phyloP scores from a whole-genome alignment of 352 stramenopile genomes.

The Phytopythium sindhum region DNA sequence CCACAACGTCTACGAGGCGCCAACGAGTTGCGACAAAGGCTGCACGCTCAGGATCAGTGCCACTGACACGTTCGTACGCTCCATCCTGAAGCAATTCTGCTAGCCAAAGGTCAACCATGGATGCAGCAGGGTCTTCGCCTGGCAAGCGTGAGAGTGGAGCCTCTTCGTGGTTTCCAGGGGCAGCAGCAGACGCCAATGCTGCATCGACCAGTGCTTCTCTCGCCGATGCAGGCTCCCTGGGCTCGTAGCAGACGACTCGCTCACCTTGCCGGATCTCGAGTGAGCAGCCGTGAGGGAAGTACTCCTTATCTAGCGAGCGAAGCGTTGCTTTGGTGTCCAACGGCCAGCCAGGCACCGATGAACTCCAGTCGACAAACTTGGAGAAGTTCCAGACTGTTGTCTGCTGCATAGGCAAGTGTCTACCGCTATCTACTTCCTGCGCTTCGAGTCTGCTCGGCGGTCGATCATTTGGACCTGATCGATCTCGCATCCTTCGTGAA shows the following conservation, averaged over 20 bases:
- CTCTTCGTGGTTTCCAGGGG: background rate
- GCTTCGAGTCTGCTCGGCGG: background rate
- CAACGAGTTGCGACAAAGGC: background rate
- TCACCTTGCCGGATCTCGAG: slow-evolving; percentile 20
- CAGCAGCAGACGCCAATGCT: background rate
- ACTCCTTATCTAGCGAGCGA: slow-evolving; percentile 3
- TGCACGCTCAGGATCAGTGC: background rate
- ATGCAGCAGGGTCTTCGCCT: background rate
- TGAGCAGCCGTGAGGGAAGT: slow-evolving; percentile 10
- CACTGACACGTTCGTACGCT: background rate
- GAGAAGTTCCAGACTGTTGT: slow-evolving; percentile 1
- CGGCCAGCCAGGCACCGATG: background rate
- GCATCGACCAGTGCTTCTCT: background rate
- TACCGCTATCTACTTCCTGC: background rate
- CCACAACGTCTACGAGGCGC: slow-evolving; percentile 2
- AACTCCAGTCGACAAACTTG: background rate
- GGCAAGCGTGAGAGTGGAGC: background rate
- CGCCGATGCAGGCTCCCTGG: background rate
- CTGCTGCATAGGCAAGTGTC: background rate
- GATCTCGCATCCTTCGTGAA: slow-evolving; percentile 6
- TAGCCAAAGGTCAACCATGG: background rate
- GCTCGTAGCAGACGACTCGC: slow-evolving; percentile 22
- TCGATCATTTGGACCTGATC: slow-evolving; percentile 2
- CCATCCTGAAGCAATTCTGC: background rate
- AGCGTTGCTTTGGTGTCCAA: background rate